Evolutionary conservation across 371 early-diverging fungal genomes (phyloP).

Genomic region (Capillidium heterosporum): DNA sequence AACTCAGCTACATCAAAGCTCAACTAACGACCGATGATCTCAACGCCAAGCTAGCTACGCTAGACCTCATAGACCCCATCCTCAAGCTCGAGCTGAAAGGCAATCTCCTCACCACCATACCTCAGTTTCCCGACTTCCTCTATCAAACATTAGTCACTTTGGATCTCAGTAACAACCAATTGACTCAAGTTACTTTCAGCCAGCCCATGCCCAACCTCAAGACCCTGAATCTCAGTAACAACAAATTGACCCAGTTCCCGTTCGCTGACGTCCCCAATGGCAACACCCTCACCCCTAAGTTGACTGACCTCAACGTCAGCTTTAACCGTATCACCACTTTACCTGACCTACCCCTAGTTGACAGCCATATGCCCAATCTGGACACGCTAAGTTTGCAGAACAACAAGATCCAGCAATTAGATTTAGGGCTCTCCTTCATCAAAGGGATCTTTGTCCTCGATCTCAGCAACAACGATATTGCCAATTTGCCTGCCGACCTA

Average conservation of each 20-base stretch:
- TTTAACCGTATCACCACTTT: too few species aligned
- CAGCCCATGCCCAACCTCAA: neutral
- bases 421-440: neutral
- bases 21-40: too few species aligned
- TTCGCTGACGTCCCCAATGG: too few species aligned
- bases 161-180: neutral
- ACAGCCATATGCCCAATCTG: conserved; percentile 1
- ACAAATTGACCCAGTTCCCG: neutral
- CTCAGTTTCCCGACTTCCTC: neutral
- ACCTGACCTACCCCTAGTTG: too few species aligned
- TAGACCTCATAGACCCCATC: too few species aligned
- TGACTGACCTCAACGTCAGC: too few species aligned
- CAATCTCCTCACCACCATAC: neutral
- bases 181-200: neutral
- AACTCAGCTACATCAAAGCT: too few species aligned
- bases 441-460: neutral
- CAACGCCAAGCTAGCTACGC: too few species aligned
- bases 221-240: neutral
- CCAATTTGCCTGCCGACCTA: neutral
- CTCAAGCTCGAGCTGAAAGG: neutral
- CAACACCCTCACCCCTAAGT: too few species aligned
- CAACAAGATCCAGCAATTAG: neutral
- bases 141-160: neutral
- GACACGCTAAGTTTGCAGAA: neutral
- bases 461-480: neutral